Base-by-base conservation (phyloP, 352 stramenopile species). In the Phytopythium cucurbitacearum region DNA sequence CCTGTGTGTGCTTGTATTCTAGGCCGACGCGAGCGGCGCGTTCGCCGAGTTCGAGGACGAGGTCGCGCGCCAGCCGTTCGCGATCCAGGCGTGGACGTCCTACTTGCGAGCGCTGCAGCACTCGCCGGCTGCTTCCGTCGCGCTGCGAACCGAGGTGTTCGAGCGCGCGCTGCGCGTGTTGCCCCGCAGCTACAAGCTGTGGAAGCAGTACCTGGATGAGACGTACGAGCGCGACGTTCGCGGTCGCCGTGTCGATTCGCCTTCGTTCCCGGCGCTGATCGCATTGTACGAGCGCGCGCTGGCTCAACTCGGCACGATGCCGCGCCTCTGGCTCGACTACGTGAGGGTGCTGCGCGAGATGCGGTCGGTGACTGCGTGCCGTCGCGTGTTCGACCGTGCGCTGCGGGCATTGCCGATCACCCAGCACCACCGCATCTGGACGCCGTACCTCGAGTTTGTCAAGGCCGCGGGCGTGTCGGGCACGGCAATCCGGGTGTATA, bases 381-480 rank as follows among this genome's bases (percentile, higher is more conserved):
- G 97, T 21, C 82, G 83, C 38, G 84, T 90, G 28, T 98, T 99
- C 53, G 96, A 99, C 76, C 84, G 95, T 53, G 94, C 96, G 33
- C 80, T 99, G 6, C 78, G 96, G 13, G 85, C 94, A 21, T 76
- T 99, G 37, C 97, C 98, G 3, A 94, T 99, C 53, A 99, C 95
- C 38, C 97, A 99, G 72, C 97, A 99, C 76, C 77, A 97, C 42
- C 87, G 93, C 45, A 81, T 99, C 13, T 99, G 97, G 98, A 73
- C 71, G 40, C 69, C 85, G 35, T 98, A 98, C 53, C 52, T 98
- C 36, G 62, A 73, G 36, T 99, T 97, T 62, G 83, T 96, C 42
- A 82, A 94, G 59, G 68, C 75, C 10, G 68, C 85, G 10, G 77
- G 75, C 40, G 79, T 97, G 11, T 76, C 73, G 8, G 70, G 75